A percentile compares a stretch with the other conserved stretches of the same genome.
Conservation (phyloP, 202 grass and related monocot species). For the Bolboschoenoplectus hybrid region DNA sequence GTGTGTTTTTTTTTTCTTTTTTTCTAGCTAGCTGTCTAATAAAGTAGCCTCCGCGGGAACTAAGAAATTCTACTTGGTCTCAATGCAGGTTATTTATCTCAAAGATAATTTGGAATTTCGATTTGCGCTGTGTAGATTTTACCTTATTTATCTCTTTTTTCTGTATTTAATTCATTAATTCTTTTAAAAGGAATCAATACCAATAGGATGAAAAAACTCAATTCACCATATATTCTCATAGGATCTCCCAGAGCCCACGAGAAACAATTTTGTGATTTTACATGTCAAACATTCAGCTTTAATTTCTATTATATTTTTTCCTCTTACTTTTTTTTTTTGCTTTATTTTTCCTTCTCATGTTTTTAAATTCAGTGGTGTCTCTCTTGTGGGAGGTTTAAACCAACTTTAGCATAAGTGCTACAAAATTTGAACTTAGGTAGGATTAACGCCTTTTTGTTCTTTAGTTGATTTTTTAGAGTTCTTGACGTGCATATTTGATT, state of each 20-base stretch:
- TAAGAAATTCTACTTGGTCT: conserved; percentile 77
- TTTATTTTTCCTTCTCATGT: conserved; percentile 14
- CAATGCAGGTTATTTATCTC: conserved; percentile 84
- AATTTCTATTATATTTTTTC: neutral
- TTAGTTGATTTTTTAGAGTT: neutral
- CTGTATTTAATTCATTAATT: conserved; percentile 39
- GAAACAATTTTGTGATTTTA: neutral
- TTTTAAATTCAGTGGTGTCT: neutral
- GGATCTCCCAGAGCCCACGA: conserved; percentile 19
- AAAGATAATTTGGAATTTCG: conserved; percentile 73
- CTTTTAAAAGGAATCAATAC: neutral
- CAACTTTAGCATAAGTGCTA: neutral
- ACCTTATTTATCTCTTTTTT: conserved; percentile 33
- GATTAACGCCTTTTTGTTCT: neutral
- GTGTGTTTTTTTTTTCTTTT: conserved; percentile 9
- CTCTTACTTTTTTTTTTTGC: neutral
- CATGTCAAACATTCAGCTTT: neutral
- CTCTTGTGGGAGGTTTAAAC: neutral
- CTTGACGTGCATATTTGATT: neutral
- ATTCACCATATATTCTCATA: neutral
- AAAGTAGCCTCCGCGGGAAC: conserved; percentile 39
- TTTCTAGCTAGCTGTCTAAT: neutral
- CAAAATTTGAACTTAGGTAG: neutral
- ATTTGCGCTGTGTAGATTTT: conserved; percentile 44
- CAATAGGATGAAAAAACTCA: neutral